These are phyloP conservation scores for Nannizziopsis arthrosporioides DNA, from an alignment of 2,329 filamentous ascomycete genomes.

Conservation along the genomic window DNA sequence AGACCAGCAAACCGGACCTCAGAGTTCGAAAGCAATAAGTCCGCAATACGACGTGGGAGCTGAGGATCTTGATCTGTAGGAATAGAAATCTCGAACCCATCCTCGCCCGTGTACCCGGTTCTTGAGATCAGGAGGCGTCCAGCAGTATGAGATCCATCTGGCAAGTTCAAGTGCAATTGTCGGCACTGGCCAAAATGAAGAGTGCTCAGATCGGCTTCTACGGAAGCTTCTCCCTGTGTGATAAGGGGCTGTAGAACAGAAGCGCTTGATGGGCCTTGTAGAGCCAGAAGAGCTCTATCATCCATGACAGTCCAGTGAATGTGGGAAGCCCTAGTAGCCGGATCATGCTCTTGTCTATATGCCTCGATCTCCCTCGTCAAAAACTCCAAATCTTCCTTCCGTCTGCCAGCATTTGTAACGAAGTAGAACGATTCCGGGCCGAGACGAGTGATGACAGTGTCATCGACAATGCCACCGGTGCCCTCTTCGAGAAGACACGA, in stretches of 20 bases:
- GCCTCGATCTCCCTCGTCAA: constrained; percentile 56
- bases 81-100: constrained; percentile 94
- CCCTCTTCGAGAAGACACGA: constrained; percentile 69
- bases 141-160: constrained; percentile 40
- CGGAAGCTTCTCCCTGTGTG: constrained; percentile 30
- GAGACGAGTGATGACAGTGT: constrained; percentile 81
- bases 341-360: constrained; percentile 45
- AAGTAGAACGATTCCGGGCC: constrained; percentile 69
- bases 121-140: constrained; percentile 62
- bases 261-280: constrained; percentile 73
- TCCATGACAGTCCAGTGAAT: constrained; percentile 60
- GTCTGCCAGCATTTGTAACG: constrained; percentile 87
- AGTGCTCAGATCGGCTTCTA: constrained; percentile 46
- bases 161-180: constrained; percentile 52
- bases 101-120: constrained; percentile 93
- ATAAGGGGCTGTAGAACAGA: constrained; percentile 57
- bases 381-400: constrained; percentile 76
- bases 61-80: constrained; percentile 48
- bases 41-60: constrained; percentile 45
- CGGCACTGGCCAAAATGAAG: constrained; percentile 74
- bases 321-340: constrained; percentile 34
- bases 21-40: constrained; percentile 53
- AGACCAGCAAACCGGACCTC: constrained; percentile 74
- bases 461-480: constrained; percentile 87
- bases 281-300: constrained; percentile 66